Evolutionary conservation across 108 stramenopile genomes (phyloP).

Genomic region (Cyclostephanos tholiformis): DNA sequence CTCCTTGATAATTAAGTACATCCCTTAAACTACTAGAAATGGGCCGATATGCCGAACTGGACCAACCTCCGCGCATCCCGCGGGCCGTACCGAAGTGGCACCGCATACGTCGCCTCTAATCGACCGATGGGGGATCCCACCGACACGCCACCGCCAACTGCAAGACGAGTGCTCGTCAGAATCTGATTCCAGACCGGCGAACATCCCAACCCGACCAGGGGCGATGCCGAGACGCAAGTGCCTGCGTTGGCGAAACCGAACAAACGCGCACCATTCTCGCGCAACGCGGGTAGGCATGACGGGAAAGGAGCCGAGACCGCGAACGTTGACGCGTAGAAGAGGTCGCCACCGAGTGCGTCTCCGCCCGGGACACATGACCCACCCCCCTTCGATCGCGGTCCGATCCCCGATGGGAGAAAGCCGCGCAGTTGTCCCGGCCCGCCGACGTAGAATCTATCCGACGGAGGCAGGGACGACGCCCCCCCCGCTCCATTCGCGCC

Average conservation of each 20-base stretch:
- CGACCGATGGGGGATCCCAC: conserved; percentile 72
- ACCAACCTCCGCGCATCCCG: conserved; percentile 70
- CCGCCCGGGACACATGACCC: conserved; percentile 69
- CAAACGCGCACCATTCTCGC: conserved; percentile 63
- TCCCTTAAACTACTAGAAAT: no score
- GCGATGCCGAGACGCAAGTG: conserved; percentile 48
- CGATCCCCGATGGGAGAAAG: conserved; percentile 81
- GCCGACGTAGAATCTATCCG: conserved; percentile 85
- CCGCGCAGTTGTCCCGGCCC: conserved; percentile 81
- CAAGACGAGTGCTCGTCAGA: conserved; percentile 55
- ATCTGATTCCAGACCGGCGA: conserved; percentile 34
- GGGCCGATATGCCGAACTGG: conserved; percentile 45
- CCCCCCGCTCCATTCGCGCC: conserved; percentile 29
- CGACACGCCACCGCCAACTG: conserved; percentile 75
- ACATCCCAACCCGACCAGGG: conserved; percentile 24
- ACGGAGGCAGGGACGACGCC: conserved; percentile 35
- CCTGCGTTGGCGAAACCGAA: conserved; percentile 85
- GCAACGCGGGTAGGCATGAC: conserved; percentile 36
- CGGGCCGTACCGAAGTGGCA: conserved; percentile 81
- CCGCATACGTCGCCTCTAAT: conserved; percentile 80
- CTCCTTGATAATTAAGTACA: no score
- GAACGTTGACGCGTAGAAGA: conserved; percentile 75
- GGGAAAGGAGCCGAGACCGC: conserved; percentile 67
- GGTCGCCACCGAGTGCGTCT: conserved; percentile 77
- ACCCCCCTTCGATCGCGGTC: conserved; percentile 65